These are phyloP conservation scores for Adansonia digitata DNA, from an alignment of 345 rosid genomes.

Conservation along the genomic window DNA sequence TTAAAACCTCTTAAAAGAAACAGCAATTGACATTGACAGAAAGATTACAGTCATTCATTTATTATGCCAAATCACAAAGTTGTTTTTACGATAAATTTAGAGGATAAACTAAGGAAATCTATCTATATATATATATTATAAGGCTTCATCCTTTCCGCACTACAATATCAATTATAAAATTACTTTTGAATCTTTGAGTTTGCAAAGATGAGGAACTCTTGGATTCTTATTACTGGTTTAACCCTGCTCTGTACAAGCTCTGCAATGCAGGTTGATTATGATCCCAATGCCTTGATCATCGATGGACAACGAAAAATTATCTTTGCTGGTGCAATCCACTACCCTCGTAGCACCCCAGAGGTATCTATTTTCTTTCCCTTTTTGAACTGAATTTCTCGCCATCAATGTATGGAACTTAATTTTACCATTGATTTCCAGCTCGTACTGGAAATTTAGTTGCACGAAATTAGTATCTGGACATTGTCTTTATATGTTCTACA, in stretches of 20 bases:
- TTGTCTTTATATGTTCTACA: neutral
- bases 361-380: conserved; percentile 6
- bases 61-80: too few relatives aligned
- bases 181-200: neutral
- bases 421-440: neutral
- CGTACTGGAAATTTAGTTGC: neutral
- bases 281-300: conserved; percentile 33
- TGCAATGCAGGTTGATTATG: neutral
- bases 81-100: too few relatives aligned
- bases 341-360: conserved; percentile 48
- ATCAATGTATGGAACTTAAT: neutral
- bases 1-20: too few relatives aligned
- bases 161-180: neutral
- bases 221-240: neutral
- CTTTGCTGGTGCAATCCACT: conserved; percentile 44
- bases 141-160: too few relatives aligned
- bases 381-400: neutral
- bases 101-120: neutral
- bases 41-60: too few relatives aligned
- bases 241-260: neutral
- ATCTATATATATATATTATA: too few relatives aligned
- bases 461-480: neutral
- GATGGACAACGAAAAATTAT: conserved; percentile 43
- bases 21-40: too few relatives aligned
- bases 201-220: neutral